Evolutionary conservation across 805 yeast species (phyloP).

Genomic region (Dipodascopsis uninucleata): DNA sequence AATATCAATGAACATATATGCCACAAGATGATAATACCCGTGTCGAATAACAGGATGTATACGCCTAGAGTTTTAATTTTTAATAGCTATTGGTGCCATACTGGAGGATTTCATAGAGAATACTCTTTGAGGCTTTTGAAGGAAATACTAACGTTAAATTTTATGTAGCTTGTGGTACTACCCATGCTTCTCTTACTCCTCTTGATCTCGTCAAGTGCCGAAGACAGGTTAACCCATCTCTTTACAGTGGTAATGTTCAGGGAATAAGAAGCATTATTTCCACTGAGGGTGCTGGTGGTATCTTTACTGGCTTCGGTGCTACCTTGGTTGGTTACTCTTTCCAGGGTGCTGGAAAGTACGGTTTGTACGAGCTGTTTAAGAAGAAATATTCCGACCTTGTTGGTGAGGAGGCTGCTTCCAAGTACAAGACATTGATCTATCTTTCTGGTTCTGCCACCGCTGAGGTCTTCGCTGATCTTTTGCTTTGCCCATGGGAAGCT

Average conservation of each 20-base stretch:
- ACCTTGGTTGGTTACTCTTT: slow-evolving; percentile 88
- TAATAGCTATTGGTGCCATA: no score
- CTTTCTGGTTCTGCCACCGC: slow-evolving; percentile 89
- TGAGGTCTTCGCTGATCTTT: slow-evolving; percentile 85
- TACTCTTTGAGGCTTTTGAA: slow-evolving; percentile 1
- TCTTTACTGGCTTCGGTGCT: slow-evolving; percentile 88
- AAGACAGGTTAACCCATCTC: slow-evolving; percentile 72
- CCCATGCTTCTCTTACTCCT: slow-evolving; percentile 91
- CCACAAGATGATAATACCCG: no score
- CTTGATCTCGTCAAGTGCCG: slow-evolving; percentile 90
- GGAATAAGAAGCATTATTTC: slow-evolving; percentile 77
- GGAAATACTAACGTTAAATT: background rate
- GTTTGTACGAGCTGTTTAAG: slow-evolving; percentile 89
- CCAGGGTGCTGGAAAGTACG: slow-evolving; percentile 98
- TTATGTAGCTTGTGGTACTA: slow-evolving; percentile 85
- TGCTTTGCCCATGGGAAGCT: slow-evolving; percentile 91
- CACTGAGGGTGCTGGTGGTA: slow-evolving; percentile 68
- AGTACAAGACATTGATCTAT: slow-evolving; percentile 69
- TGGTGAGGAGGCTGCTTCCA: slow-evolving; percentile 58
- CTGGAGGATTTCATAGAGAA: background rate
- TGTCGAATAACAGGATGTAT: no score
- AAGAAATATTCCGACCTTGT: slow-evolving; percentile 64
- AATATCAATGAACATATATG: no score
- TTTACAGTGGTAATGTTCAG: slow-evolving; percentile 72
- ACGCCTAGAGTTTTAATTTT: no score